Evolutionary conservation across 768 basidiomycete genomes (phyloP).

Genomic region (Gloeophyllum trabeum): DNA sequence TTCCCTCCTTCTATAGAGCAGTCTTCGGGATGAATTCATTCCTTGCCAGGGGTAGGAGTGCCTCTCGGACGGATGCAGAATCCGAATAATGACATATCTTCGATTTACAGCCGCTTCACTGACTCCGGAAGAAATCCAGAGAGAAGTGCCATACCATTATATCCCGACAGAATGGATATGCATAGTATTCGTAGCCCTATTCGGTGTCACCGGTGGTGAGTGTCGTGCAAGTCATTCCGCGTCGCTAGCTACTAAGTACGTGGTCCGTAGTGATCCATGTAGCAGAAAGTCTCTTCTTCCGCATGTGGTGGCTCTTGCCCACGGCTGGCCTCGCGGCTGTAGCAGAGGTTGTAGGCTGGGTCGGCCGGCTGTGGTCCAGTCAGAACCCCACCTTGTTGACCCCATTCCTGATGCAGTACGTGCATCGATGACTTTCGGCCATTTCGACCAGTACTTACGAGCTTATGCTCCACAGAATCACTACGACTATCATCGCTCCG

Average conservation of each 20-base stretch:
- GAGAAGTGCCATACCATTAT: too few species aligned
- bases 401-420: constrained; percentile 35
- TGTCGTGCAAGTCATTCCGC: background rate
- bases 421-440: constrained; percentile 1
- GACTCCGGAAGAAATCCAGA: too few species aligned
- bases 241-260: background rate
- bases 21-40: too few species aligned
- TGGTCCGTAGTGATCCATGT: constrained; percentile 30
- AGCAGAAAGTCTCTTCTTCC: constrained; percentile 29
- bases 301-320: constrained; percentile 40
- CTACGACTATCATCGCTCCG: constrained; percentile 37
- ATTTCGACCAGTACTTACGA: too few species aligned
- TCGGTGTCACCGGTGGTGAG: constrained; percentile 27
- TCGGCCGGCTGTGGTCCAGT: constrained; percentile 40
- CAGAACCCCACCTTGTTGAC: constrained; percentile 7
- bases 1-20: too few species aligned
- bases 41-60: too few species aligned
- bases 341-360: constrained; percentile 45
- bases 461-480: constrained; percentile 15
- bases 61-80: too few species aligned
- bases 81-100: too few species aligned
- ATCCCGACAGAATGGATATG: constrained; percentile 27
- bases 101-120: too few species aligned
- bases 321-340: constrained; percentile 36
- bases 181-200: constrained; percentile 27